Conservation (phyloP, 345 rosid genomes). For the Sapria himalayana region DNA sequence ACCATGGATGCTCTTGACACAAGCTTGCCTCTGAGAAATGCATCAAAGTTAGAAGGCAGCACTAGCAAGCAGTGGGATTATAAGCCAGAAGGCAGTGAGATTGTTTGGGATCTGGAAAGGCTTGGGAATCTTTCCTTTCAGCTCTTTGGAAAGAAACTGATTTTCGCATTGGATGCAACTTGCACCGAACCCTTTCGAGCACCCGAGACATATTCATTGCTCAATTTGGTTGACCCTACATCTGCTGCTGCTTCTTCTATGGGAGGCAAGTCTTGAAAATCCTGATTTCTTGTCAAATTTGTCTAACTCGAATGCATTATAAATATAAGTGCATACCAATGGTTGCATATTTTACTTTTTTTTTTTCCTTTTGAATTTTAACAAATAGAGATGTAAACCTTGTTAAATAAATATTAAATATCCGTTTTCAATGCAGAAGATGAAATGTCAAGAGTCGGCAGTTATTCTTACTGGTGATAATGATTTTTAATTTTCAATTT, state of each 20-base stretch:
- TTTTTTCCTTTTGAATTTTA: too few species aligned
- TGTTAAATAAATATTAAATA: too few species aligned
- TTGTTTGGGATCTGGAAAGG: constrained; percentile 97
- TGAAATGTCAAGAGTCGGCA: too few species aligned
- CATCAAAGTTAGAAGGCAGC: constrained; percentile 43
- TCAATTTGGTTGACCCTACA: constrained; percentile 92
- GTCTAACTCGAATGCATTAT: neutral
- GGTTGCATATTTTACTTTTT: neutral
- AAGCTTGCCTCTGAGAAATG: constrained; percentile 44
- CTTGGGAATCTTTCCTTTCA: constrained; percentile 65
- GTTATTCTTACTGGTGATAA: too few species aligned
- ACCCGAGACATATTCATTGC: constrained; percentile 62
- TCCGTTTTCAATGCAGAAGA: too few species aligned
- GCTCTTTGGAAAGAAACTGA: constrained; percentile 91
- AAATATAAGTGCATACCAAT: neutral
- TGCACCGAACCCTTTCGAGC: constrained; percentile 62
- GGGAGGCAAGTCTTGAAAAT: constrained; percentile 83
- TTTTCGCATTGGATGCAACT: constrained; percentile 95
- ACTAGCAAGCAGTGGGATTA: constrained; percentile 52
- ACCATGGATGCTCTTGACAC: constrained; percentile 77
- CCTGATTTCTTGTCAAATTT: too few species aligned
- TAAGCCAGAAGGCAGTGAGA: constrained; percentile 92
- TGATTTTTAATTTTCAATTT: too few species aligned
- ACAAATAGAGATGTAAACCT: too few species aligned
- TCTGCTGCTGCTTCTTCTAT: constrained; percentile 99